Conservation (phyloP, 2,329 filamentous ascomycete genomes). For the Penicillium sp. region DNA sequence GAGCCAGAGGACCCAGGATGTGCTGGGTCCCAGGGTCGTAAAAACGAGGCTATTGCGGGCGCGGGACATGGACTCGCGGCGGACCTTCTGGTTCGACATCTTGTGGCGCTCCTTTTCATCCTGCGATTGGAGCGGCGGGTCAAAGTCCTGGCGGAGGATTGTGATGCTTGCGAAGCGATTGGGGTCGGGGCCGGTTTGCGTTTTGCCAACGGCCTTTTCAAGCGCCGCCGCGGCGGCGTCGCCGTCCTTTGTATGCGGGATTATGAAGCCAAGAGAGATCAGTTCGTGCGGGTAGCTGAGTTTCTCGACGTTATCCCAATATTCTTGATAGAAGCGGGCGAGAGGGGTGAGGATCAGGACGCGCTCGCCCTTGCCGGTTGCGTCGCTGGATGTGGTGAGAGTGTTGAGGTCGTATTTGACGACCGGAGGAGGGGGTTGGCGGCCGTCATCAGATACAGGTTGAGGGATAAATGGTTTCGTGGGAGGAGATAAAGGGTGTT, state of each 20-base stretch:
- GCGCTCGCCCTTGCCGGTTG: constrained; percentile 79
- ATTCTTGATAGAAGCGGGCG: constrained; percentile 88
- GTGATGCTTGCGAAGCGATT: constrained; percentile 90
- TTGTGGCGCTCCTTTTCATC: constrained; percentile 90
- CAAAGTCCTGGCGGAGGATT: constrained; percentile 94
- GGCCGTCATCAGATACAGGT: constrained; percentile 51
- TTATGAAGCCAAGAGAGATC: constrained; percentile 93
- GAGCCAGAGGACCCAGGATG: constrained; percentile 96
- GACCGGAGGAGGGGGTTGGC: constrained; percentile 75
- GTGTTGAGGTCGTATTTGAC: constrained; percentile 95
- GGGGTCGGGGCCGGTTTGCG: constrained; percentile 79
- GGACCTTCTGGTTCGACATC: constrained; percentile 83
- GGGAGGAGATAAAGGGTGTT: constrained; percentile 73
- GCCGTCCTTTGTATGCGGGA: constrained; percentile 90
- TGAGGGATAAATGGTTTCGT: constrained; percentile 73
- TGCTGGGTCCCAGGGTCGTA: constrained; percentile 87
- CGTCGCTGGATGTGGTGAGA: constrained; percentile 78
- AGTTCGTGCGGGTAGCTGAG: constrained; percentile 91
- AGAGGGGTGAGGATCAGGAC: constrained; percentile 92
- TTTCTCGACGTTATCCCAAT: constrained; percentile 90
- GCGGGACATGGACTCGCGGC: constrained; percentile 87
- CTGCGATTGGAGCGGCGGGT: constrained; percentile 78
- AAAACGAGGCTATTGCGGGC: constrained; percentile 94
- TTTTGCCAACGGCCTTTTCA: constrained; percentile 82
- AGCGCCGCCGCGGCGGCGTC: constrained; percentile 82